Evolutionary conservation across 768 basidiomycete genomes (phyloP), one percentile per base, ranked within the genome.

Genomic region (Psilocybe sp.): DNA sequence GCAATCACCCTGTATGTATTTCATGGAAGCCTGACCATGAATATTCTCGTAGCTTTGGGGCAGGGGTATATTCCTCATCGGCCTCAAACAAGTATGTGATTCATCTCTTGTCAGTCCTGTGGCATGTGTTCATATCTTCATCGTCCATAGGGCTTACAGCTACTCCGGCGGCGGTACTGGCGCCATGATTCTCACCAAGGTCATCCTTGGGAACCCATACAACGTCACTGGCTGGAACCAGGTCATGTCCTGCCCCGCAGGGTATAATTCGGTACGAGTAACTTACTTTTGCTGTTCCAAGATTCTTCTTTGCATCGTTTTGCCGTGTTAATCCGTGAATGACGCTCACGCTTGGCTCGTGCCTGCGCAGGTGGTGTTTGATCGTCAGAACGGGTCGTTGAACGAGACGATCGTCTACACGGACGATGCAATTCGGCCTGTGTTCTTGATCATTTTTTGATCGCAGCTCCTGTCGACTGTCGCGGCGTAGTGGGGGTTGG

Each of bases 331-430:
- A 28, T 28, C 23, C 23, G 23, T 28, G 23, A 3, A 28, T 7
- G 23, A 28, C 23, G 23, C 23, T 28, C 23, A 28, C 7, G 23
- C 23, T 28, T 28, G 23, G 23, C 23, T 28, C 23, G 23, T 7
- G 23, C 23, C 23, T 28, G 14, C n/a, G 28, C 31, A 57, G 59
- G 58, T 62, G 34, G 56, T 64, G 6, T 60, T 61, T 46, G 57
- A 58, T 46, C 58, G 60, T 13, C 52, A 55, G 18, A 53, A 52
- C 32, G 63, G 58, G 8, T 10, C 53, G 10, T 51, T 63, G 54
- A 69, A 69, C 40, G 64, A 69, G 49, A 64, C 66, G 0, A 60
- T 69, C 13, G 63, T 69, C 4, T 69, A 69, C 41, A 51, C 52
- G 11, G 60, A 67, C 40, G 67, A 64, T 50, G 65, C 67, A 0